Percentiles rank a stretch among this genome's conserved stretches.
Evolutionary conservation across 179 eudicot species (phyloP).

Genomic region (Gypsophila paniculata): DNA sequence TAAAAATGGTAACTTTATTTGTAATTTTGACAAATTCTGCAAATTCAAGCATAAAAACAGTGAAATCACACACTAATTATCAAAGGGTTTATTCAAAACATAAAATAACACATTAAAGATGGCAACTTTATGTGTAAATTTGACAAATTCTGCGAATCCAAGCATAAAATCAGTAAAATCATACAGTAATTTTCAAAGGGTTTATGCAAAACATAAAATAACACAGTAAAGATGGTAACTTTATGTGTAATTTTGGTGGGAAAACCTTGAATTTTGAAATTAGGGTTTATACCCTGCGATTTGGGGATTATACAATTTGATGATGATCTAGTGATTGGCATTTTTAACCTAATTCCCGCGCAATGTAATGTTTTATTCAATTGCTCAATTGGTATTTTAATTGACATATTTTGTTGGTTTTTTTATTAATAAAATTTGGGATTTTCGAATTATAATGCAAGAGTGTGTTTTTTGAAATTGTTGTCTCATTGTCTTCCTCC

Average conservation of each 20-base stretch:
- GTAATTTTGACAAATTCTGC: too few relatives aligned
- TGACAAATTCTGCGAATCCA: too few relatives aligned
- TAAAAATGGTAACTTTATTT: too few relatives aligned
- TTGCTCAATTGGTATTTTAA: conserved; percentile 24
- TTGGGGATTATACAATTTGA: conserved; percentile 18
- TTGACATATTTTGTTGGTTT: too few relatives aligned
- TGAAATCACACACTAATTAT: too few relatives aligned
- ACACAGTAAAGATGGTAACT: not conserved
- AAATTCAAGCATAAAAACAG: too few relatives aligned
- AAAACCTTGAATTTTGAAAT: conserved; percentile 24
- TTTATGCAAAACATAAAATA: not conserved
- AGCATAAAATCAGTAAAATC: too few relatives aligned
- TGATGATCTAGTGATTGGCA: conserved; percentile 33
- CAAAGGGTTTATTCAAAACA: not conserved
- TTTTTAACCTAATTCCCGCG: conserved; percentile 29
- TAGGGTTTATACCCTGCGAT: conserved; percentile 10
- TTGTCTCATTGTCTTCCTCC: conserved; percentile 17
- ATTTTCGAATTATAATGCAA: not conserved
- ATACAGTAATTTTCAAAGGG: too few relatives aligned
- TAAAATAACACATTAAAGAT: not conserved
- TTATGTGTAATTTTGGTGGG: not conserved
- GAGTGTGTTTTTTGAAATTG: not conserved
- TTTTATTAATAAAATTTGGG: too few relatives aligned
- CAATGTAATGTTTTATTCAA: conserved; percentile 13
- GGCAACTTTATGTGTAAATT: not conserved